Evolutionary conservation across 768 basidiomycete genomes (phyloP), one percentile per base, ranked within the genome.

Genomic region (Leucocoprinus birnbaumii): DNA sequence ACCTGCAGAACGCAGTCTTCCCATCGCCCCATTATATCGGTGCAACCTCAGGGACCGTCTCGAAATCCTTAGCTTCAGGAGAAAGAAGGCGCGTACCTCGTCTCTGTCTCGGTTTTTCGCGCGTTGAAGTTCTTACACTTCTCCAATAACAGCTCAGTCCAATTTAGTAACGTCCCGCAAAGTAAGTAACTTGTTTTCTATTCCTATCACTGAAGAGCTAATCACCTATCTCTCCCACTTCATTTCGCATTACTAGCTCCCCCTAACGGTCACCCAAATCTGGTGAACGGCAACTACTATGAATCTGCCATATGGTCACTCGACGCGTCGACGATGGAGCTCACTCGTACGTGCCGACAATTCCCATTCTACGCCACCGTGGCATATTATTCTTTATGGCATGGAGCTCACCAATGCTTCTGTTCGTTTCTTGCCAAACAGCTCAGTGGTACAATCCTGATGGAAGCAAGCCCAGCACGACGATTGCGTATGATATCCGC

Each of bases 291-390:
- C 2, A 54, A 27, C 53, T 58, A 64, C 24, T 70, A 67, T 44
- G 76, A 80, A 60, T 80, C 79, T 22, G 68, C 77, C 22, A 77
- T 80, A 53, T 82, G 80, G 80, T 62, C 69, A 27, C 61, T 75
- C 49, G 58, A 80, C 58, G 57, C 61, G 3, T 56, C 55, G 13
- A 76, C 74, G 6, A 64, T 69, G 31, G 65, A 78, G 60, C 60
- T 82, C 25, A 70, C 65, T 51, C 71, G 80, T 80, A 55, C 52
- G 66, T 56, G 27, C n/a, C n/a, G n/a, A n/a, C n/a, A n/a, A 31
- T 31, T 8, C 24, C 48, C 37, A 16, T 40, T 35, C 50, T 10
- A 27, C 24, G 10, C n/a, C 22, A 14, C 22, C 14, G 11, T 19
- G 16, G 40, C 3, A 41, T 8, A 41, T 24, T n/a, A 25, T 40